phyloP scores from a whole-genome alignment of 495 filamentous ascomycete species.

The Daldinia childiae region DNA sequence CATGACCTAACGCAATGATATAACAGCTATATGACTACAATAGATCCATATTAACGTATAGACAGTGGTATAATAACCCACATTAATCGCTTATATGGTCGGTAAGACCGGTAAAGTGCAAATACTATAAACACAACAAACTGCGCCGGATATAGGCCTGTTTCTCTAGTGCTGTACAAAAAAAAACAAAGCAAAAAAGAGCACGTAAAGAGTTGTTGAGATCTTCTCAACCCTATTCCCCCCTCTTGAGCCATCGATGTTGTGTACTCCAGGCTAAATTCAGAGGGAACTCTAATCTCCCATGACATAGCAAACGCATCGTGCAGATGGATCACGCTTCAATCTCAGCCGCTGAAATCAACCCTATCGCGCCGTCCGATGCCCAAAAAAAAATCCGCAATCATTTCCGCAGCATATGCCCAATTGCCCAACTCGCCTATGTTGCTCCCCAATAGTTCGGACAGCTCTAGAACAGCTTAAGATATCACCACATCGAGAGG shows the following conservation, averaged over 20 bases:
- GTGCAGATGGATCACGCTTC: conserved; percentile 25
- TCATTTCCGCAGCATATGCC: conserved; percentile 38
- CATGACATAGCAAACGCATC: conserved; percentile 21
- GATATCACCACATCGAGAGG: conserved; percentile 32
- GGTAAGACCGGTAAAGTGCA: conserved; percentile 23
- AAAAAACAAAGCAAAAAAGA: conserved; percentile 5
- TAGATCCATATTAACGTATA: conserved; percentile 18
- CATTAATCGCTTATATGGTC: conserved; percentile 23
- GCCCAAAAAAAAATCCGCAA: conserved; percentile 36
- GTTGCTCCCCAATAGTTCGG: conserved; percentile 11
- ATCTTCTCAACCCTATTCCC: conserved; percentile 10
- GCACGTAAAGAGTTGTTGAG: conserved; percentile 13
- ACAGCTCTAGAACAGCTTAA: conserved; percentile 31
- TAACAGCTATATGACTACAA: conserved; percentile 13
- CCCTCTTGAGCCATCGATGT: conserved; percentile 8
- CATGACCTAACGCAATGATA: not conserved
- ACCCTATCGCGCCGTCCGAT: conserved; percentile 40
- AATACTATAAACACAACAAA: conserved; percentile 37
- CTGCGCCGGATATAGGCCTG: conserved; percentile 28
- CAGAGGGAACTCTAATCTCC: conserved; percentile 11
- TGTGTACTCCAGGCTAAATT: conserved; percentile 17
- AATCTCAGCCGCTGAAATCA: conserved; percentile 36
- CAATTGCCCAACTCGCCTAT: conserved; percentile 26
- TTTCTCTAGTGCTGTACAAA: conserved; percentile 22
- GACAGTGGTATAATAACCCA: conserved; percentile 29